Percentiles rank a stretch among this genome's conserved stretches.
Conservation (phyloP, 2,329 filamentous ascomycete genomes). For the Colletotrichum chlorophyti region DNA sequence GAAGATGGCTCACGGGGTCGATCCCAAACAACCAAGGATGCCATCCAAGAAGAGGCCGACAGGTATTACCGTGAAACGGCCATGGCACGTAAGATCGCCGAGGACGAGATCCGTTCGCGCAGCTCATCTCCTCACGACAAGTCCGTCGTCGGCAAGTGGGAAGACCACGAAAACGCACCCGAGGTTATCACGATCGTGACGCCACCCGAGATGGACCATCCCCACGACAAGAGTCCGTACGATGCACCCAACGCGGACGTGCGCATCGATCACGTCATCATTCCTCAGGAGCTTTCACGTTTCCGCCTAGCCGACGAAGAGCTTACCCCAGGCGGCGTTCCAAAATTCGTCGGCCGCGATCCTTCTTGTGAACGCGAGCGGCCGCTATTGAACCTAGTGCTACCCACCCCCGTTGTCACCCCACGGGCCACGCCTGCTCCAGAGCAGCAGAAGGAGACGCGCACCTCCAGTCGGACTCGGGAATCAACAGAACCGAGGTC, state of each 20-base stretch:
- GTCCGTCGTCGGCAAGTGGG: slow-evolving; percentile 64
- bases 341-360: slow-evolving; percentile 54
- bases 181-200: slow-evolving; percentile 57
- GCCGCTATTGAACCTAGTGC: slow-evolving; percentile 66
- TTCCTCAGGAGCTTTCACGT: slow-evolving; percentile 55
- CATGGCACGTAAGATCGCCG: slow-evolving; percentile 59
- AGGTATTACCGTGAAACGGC: slow-evolving; percentile 62
- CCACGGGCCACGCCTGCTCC: slow-evolving; percentile 43
- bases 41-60: slow-evolving; percentile 64
- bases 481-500: slow-evolving; percentile 10
- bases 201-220: slow-evolving; percentile 58
- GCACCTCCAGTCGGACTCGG: slow-evolving; percentile 21
- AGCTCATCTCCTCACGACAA: slow-evolving; percentile 54
- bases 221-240: slow-evolving; percentile 56
- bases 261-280: slow-evolving; percentile 63
- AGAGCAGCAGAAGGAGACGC: slow-evolving; percentile 31
- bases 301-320: slow-evolving; percentile 38
- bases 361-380: slow-evolving; percentile 61
- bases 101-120: slow-evolving; percentile 61
- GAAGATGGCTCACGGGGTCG: slow-evolving; percentile 43
- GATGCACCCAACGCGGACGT: slow-evolving; percentile 70
- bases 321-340: slow-evolving; percentile 35
- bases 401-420: slow-evolving; percentile 63
- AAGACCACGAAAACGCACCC: slow-evolving; percentile 41
- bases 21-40: slow-evolving; percentile 43